Conservation (phyloP, 1,139 yeast species). For the Pichia sp. region DNA sequence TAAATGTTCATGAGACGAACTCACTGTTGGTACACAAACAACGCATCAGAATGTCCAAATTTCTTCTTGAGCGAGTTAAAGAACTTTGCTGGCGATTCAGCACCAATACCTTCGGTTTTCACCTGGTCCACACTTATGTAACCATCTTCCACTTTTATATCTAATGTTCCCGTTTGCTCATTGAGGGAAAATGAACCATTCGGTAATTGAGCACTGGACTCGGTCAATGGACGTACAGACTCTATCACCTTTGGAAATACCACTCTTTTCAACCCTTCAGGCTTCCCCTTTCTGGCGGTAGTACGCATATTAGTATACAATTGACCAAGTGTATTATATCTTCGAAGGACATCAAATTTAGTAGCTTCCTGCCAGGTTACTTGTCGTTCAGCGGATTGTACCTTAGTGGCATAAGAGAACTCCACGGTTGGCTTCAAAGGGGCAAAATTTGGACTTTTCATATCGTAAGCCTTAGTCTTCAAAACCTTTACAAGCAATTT, state of each 20-base stretch:
- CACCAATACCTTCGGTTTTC: constrained; percentile 49
- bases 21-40: no score
- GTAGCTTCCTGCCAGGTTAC: constrained; percentile 39
- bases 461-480: constrained; percentile 29
- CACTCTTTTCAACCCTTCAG: constrained; percentile 34
- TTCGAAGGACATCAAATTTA: constrained; percentile 36
- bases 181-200: constrained; percentile 7
- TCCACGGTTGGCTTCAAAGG: constrained; percentile 26
- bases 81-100: constrained; percentile 41
- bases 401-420: constrained; percentile 53
- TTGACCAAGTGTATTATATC: constrained; percentile 53
- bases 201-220: background rate
- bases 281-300: constrained; percentile 11
- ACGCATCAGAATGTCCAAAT: constrained; percentile 28
- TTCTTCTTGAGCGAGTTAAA: constrained; percentile 37
- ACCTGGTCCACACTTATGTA: constrained; percentile 30
- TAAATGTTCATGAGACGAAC: no score
- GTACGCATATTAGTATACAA: constrained; percentile 40
- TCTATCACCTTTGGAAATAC: constrained; percentile 30
- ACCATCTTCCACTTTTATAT: constrained; percentile 40
- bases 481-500: constrained; percentile 44
- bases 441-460: constrained; percentile 11
- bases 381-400: constrained; percentile 34
- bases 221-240: background rate
- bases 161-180: constrained; percentile 21